These are phyloP conservation scores for Pseudonitzschia delicatissima DNA, from an alignment of 108 stramenopile genomes.

Conservation along the genomic window DNA sequence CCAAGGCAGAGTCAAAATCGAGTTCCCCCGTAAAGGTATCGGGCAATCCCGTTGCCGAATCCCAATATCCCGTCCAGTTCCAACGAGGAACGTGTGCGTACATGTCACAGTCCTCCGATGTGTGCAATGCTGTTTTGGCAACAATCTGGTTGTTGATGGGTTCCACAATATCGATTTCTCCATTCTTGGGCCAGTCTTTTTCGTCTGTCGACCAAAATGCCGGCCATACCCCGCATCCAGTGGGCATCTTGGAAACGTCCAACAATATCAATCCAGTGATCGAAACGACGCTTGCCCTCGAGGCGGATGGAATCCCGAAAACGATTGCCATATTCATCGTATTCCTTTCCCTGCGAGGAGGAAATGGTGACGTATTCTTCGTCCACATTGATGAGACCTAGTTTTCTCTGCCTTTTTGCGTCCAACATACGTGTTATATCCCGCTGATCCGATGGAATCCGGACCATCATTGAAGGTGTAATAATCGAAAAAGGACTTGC, in stretches of 20 bases:
- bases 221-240: constrained; percentile 88
- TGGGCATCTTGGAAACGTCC: constrained; percentile 77
- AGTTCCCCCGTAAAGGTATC: constrained; percentile 51
- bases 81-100: constrained; percentile 69
- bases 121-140: constrained; percentile 88
- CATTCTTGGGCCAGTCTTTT: constrained; percentile 79
- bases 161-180: constrained; percentile 91
- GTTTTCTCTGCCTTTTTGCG: constrained; percentile 37
- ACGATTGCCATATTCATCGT: constrained; percentile 11
- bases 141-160: constrained; percentile 74
- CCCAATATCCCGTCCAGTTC: constrained; percentile 67
- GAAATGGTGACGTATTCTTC: constrained; percentile 20
- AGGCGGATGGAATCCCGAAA: constrained; percentile 67
- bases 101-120: constrained; percentile 70
- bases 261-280: constrained; percentile 74
- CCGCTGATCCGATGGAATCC: constrained; percentile 69
- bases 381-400: constrained; percentile 24
- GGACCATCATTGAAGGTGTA: constrained; percentile 75
- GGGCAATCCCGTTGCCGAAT: constrained; percentile 75
- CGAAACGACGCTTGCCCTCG: constrained; percentile 62
- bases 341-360: constrained; percentile 17
- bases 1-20: constrained; percentile 41
- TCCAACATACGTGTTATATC: constrained; percentile 63
- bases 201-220: constrained; percentile 90
- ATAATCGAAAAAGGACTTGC: constrained; percentile 54